phyloP scores from a whole-genome alignment of 140 eudicot genomes.

The Erigeron philadelphicus region DNA sequence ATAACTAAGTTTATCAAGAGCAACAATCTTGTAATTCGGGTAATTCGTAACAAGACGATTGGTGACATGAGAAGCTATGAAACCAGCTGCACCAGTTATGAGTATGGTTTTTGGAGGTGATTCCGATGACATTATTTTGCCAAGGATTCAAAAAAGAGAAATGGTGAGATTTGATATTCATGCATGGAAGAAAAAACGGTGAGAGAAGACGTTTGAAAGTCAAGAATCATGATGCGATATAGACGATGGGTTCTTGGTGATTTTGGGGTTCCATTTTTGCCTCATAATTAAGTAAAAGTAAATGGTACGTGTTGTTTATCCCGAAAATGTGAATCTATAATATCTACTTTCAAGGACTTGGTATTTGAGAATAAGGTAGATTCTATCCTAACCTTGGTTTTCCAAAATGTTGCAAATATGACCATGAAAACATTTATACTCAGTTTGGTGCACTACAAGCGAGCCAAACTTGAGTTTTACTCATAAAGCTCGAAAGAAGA shows the following conservation, averaged over 20 bases:
- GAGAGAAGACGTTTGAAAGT: slow-evolving; percentile 20
- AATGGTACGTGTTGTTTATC: slow-evolving; percentile 25
- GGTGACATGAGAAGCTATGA: slow-evolving; percentile 52
- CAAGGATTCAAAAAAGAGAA: neutral
- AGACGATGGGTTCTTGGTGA: slow-evolving; percentile 31
- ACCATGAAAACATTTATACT: neutral
- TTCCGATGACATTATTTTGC: slow-evolving; percentile 28
- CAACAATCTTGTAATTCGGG: slow-evolving; percentile 41
- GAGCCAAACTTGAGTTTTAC: too few species aligned
- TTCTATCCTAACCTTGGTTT: slow-evolving; percentile 9
- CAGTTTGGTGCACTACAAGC: too few species aligned
- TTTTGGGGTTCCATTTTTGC: slow-evolving; percentile 29
- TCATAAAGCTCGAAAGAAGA: too few species aligned
- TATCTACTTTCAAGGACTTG: slow-evolving; percentile 26
- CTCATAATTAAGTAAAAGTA: slow-evolving; percentile 26
- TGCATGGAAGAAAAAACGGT: slow-evolving; percentile 16
- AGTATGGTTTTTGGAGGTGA: slow-evolving; percentile 36
- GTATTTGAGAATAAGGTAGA: slow-evolving; percentile 13
- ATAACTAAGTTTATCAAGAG: slow-evolving; percentile 43
- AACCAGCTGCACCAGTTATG: slow-evolving; percentile 54
- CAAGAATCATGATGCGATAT: slow-evolving; percentile 29
- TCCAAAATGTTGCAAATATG: slow-evolving; percentile 13
- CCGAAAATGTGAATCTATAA: neutral
- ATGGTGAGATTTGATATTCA: neutral
- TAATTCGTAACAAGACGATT: slow-evolving; percentile 38